Percentiles rank a stretch among this genome's conserved stretches.
Conservation (phyloP, 2,329 filamentous ascomycete species). For the Uncinocarpus reesii region DNA sequence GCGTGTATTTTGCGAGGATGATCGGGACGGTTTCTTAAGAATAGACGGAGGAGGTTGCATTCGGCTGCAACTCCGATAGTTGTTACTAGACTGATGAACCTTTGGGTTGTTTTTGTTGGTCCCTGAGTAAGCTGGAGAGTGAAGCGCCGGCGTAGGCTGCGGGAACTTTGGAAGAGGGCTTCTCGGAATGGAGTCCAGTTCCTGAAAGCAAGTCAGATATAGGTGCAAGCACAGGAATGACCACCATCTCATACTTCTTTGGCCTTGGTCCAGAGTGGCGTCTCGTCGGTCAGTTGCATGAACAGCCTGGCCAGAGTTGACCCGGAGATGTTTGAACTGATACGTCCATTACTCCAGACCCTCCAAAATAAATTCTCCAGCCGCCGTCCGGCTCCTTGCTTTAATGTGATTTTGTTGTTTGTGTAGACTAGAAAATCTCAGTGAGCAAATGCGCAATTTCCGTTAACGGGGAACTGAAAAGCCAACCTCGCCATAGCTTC, state of each 20-base stretch:
- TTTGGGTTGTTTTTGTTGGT: slow-evolving; percentile 5
- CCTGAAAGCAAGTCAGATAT: slow-evolving; percentile 2
- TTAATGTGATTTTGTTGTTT: slow-evolving; percentile 36
- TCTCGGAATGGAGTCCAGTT: not conserved
- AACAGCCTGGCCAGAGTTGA: slow-evolving; percentile 37
- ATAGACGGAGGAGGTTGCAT: slow-evolving; percentile 29
- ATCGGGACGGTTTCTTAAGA: slow-evolving; percentile 31
- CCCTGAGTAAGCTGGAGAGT: not conserved
- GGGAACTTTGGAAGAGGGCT: not conserved
- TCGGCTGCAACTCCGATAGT: slow-evolving; percentile 12
- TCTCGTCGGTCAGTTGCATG: slow-evolving; percentile 31
- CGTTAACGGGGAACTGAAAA: slow-evolving; percentile 6
- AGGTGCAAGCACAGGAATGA: not conserved
- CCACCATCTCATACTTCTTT: slow-evolving; percentile 12
- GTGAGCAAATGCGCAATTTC: slow-evolving; percentile 13
- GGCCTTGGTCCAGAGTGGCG: slow-evolving; percentile 1
- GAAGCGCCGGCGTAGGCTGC: not conserved
- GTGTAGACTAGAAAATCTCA: slow-evolving; percentile 31
- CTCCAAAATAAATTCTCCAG: slow-evolving; percentile 47
- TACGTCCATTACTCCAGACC: slow-evolving; percentile 37
- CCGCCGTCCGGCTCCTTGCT: slow-evolving; percentile 33
- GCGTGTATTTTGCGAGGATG: slow-evolving; percentile 10
- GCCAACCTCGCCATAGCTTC: slow-evolving; percentile 41
- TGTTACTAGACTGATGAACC: not conserved
- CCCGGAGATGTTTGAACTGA: slow-evolving; percentile 31